phyloP scores from a whole-genome alignment of 306 rosid species.

The Ormosia semicastrata region DNA sequence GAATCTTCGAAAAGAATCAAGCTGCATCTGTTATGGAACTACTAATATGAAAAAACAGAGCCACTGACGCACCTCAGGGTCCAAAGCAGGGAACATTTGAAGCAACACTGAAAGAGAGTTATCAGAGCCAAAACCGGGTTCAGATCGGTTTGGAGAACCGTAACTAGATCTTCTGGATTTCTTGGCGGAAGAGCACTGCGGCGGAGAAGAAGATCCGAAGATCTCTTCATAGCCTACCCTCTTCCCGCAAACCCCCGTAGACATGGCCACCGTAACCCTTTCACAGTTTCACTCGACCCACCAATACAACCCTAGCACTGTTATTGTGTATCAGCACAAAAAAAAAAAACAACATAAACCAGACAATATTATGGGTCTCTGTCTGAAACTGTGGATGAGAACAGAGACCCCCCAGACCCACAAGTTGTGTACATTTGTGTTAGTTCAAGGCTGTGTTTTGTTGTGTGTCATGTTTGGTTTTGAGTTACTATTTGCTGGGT shows the following conservation, averaged over 20 bases:
- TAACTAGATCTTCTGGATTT: slow-evolving; percentile 30
- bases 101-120: slow-evolving; percentile 26
- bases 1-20: neutral
- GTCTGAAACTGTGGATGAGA: neutral
- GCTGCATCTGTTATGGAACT: neutral
- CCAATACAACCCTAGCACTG: too few relatives aligned
- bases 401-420: neutral
- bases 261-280: slow-evolving; percentile 23
- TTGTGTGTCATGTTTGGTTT: neutral
- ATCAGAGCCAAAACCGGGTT: neutral
- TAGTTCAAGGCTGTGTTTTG: neutral
- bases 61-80: slow-evolving; percentile 28
- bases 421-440: neutral
- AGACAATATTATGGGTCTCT: neutral
- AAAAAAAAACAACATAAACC: neutral
- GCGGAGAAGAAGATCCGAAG: slow-evolving; percentile 46
- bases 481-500: neutral
- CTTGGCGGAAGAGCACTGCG: slow-evolving; percentile 35
- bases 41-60: neutral
- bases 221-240: slow-evolving; percentile 45
- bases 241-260: slow-evolving; percentile 43
- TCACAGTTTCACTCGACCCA: neutral
- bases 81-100: slow-evolving; percentile 40
- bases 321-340: too few relatives aligned
- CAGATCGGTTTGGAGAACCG: slow-evolving; percentile 31